Conservation (phyloP, 768 basidiomycete species). For the Mycena kentingensis region DNA sequence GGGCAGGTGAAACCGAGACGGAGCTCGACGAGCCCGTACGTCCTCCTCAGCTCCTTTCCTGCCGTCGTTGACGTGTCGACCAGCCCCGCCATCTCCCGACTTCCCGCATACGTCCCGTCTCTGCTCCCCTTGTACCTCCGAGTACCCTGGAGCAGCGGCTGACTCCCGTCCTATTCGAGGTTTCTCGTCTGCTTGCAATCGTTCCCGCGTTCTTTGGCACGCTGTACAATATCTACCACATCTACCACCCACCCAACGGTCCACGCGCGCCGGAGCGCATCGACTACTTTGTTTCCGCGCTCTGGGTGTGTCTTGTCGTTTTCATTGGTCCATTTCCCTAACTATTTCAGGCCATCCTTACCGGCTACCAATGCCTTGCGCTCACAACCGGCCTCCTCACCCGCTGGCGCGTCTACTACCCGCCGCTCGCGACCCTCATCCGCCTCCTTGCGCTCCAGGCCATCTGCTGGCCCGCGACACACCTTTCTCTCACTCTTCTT, state of each 20-base stretch:
- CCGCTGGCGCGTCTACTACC: constrained; percentile 91
- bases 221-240: constrained; percentile 59
- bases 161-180: constrained; percentile 67
- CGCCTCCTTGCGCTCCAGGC: constrained; percentile 91
- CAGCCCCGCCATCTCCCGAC: constrained; percentile 72
- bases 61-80: neutral
- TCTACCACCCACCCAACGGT: constrained; percentile 45
- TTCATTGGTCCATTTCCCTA: neutral
- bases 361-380: constrained; percentile 85
- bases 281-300: constrained; percentile 66
- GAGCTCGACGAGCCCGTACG: constrained; percentile 77
- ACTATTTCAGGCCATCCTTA: constrained; percentile 64
- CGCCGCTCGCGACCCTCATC: constrained; percentile 84
- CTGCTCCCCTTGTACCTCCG: constrained; percentile 53
- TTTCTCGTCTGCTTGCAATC: constrained; percentile 67
- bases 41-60: constrained; percentile 5
- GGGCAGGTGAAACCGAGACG: constrained; percentile 79
- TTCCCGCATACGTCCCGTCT: constrained; percentile 56
- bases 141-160: constrained; percentile 46
- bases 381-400: constrained; percentile 87
- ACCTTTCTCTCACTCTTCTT: constrained; percentile 76
- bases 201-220: constrained; percentile 73
- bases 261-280: constrained; percentile 50
- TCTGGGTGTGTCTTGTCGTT: constrained; percentile 59
- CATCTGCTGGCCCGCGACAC: constrained; percentile 95